Evolutionary conservation across 805 yeast genomes (phyloP), one percentile per base, ranked within the genome.

Genomic region (Blastobotrys peoriensis): DNA sequence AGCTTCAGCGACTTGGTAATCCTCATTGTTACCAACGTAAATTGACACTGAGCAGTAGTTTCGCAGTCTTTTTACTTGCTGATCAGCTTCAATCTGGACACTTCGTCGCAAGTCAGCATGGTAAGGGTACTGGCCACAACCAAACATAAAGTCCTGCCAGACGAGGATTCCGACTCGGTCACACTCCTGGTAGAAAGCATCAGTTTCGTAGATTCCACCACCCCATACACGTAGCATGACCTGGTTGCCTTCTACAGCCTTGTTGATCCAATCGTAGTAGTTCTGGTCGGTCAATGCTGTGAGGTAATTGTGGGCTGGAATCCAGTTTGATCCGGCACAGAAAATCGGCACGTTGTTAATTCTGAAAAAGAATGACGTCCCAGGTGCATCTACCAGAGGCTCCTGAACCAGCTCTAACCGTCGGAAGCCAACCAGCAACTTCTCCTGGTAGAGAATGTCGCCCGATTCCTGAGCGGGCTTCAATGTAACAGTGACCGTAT

Each of bases 61-160:
- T 49, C 75, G 58, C 42, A 75, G 52, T 41, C 79, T 51, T 38
- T 50, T 55, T 33, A 75, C 54, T 48, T 73, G 76, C 41, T 61
- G 57, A 16, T 45, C 52, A 1, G 63, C 67, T 49, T 75, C 80
- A 9, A 51, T 45, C 6, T 50, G 30, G 3, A 75, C 74, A 36
- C 54, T 57, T 3, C 54, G 55, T 18, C 64, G 51, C 47, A 72
- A 71, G 9, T 53, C 58, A 2, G 55, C 54, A 48, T 70, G 62
- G 3, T 65, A 72, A 3, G 79, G 79, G 47, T 75, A 75, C 40
- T 69, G 74, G 1, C 78, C 79, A 60, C 80, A 75, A 2, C 76
- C 79, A 63, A 75, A 75, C 78, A 74, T 69, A 54, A 75, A 73
- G 52, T 75, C 80, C 43, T 75, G 79, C 77, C 78, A 75, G 5